phyloP scores from a whole-genome alignment of 208 protist species.

The Trypanosoma conorhini region DNA sequence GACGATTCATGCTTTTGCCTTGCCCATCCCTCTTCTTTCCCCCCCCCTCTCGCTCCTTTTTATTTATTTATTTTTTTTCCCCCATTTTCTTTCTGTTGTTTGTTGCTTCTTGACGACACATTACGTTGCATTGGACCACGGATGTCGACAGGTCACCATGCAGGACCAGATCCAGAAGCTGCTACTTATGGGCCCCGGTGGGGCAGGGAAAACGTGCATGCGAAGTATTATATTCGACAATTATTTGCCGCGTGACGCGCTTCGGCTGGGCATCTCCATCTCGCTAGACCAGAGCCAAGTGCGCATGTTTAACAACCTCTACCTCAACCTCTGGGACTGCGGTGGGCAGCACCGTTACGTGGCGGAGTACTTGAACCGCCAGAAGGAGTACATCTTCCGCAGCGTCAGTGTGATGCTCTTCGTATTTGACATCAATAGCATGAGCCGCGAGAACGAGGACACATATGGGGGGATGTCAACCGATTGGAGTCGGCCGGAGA shows the following conservation, averaged over 20 bases:
- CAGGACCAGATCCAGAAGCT: constrained; percentile 93
- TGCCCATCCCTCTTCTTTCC: not conserved
- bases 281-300: constrained; percentile 99
- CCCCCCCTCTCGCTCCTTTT: constrained; percentile 3
- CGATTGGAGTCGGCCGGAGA: constrained; percentile 88
- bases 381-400: constrained; percentile 99
- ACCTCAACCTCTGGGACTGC: constrained; percentile 99
- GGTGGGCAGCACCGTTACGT: constrained; percentile 99
- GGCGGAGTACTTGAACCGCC: constrained; percentile 96
- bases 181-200: constrained; percentile 96
- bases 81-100: constrained; percentile 12
- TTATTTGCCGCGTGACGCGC: constrained; percentile 96
- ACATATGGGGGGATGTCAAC: constrained; percentile 25
- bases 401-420: constrained; percentile 99
- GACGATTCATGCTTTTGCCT: not conserved
- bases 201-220: constrained; percentile 98
- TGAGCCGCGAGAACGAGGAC: constrained; percentile 62
- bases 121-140: not conserved
- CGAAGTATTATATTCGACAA: constrained; percentile 99
- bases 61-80: constrained; percentile 9
- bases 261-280: constrained; percentile 94
- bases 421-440: constrained; percentile 98
- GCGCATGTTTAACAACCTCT: constrained; percentile 98
- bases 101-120: not conserved
- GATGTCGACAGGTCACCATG: constrained; percentile 31